phyloP scores from a whole-genome alignment of 2,329 filamentous ascomycete species.

The Xylaria arbuscula region DNA sequence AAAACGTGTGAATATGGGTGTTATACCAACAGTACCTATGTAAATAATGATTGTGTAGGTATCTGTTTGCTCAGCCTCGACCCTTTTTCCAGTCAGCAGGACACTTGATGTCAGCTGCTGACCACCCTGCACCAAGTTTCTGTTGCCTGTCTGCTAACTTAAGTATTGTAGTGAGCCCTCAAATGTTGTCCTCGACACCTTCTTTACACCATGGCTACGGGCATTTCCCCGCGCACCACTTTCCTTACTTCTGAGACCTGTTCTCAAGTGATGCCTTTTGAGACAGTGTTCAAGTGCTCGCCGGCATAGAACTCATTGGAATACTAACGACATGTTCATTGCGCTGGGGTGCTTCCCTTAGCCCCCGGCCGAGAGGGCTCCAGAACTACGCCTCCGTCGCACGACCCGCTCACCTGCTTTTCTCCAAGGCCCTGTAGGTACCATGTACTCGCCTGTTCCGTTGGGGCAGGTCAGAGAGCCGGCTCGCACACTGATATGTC shows the following conservation, averaged over 20 bases:
- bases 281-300: constrained; percentile 14
- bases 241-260: not conserved
- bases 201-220: not conserved
- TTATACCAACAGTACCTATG: no score
- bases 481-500: constrained; percentile 1
- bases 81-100: constrained; percentile 6
- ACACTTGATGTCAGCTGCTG: constrained; percentile 19
- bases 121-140: not conserved
- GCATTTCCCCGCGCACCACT: not conserved
- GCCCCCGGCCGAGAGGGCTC: constrained; percentile 12
- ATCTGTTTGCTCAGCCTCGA: constrained; percentile 7
- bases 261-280: not conserved
- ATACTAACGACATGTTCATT: constrained; percentile 6
- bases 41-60: no score
- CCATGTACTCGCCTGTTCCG: constrained; percentile 18
- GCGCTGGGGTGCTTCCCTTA: not conserved
- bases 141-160: not conserved
- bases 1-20: no score
- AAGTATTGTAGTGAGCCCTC: not conserved
- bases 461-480: constrained; percentile 20
- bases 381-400: constrained; percentile 19
- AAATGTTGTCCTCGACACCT: not conserved
- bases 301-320: not conserved
- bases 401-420: constrained; percentile 37
- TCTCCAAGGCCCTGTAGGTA: constrained; percentile 3